These are phyloP conservation scores for Ogataea siamensis DNA, from an alignment of 805 yeast genomes.

Conservation along the genomic window DNA sequence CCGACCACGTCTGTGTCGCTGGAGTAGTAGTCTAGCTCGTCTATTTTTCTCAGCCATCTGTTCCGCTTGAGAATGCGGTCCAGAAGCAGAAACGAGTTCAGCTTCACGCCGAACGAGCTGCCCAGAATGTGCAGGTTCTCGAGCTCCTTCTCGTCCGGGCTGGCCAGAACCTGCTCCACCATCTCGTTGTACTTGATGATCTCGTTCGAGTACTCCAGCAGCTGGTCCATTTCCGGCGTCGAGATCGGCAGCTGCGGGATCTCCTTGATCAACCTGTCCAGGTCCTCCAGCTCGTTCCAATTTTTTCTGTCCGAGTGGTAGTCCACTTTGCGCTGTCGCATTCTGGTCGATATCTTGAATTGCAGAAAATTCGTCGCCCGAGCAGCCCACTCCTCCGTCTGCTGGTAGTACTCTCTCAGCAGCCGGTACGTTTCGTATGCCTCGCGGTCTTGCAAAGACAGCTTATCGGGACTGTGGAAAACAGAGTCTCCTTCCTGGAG, in stretches of 20 bases:
- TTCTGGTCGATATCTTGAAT: conserved; percentile 50
- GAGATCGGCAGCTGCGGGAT: conserved; percentile 51
- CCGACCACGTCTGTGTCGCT: conserved; percentile 18
- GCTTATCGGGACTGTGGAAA: conserved; percentile 17
- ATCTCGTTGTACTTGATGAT: conserved; percentile 50
- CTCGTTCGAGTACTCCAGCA: conserved; percentile 51
- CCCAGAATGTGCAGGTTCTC: conserved; percentile 55
- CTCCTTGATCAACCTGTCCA: conserved; percentile 41
- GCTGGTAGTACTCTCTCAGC: conserved; percentile 42
- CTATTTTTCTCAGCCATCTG: conserved; percentile 37
- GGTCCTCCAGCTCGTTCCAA: conserved; percentile 29
- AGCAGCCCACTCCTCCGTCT: conserved; percentile 51
- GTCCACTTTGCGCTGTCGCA: conserved; percentile 28
- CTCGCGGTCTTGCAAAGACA: conserved; percentile 6
- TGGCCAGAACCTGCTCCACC: conserved; percentile 39
- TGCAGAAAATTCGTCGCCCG: conserved; percentile 53
- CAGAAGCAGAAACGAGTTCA: conserved; percentile 46
- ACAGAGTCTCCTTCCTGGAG: conserved; percentile 56
- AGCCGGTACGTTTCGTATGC: conserved; percentile 25
- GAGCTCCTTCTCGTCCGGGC: conserved; percentile 41
- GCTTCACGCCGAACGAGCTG: conserved; percentile 53
- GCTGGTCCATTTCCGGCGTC: conserved; percentile 58
- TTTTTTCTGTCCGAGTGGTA: conserved; percentile 24
- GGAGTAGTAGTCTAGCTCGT: conserved; percentile 28
- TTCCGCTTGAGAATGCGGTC: conserved; percentile 38